phyloP scores from a whole-genome alignment of 768 basidiomycete genomes.

The Amanita pallidorosea region DNA sequence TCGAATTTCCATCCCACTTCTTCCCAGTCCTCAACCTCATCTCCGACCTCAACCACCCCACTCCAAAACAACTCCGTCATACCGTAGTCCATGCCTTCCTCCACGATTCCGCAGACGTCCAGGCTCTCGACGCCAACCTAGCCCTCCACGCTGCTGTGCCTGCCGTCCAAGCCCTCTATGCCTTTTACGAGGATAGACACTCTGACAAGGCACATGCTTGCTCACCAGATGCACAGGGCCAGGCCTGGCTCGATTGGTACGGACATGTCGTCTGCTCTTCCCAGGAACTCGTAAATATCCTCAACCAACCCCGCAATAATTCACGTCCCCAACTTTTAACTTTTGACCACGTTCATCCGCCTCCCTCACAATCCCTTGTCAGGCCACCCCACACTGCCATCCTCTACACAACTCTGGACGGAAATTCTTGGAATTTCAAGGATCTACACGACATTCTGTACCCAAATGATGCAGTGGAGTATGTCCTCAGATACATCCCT shows the following conservation, averaged over 20 bases:
- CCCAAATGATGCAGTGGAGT: constrained; percentile 44
- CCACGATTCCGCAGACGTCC: constrained; percentile 35
- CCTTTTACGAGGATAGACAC: constrained; percentile 44
- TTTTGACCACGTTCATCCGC: constrained; percentile 69
- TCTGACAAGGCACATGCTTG: constrained; percentile 6
- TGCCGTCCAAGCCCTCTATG: constrained; percentile 75
- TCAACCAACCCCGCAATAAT: constrained; percentile 25
- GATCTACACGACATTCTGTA: constrained; percentile 59
- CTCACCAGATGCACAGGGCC: constrained; percentile 17
- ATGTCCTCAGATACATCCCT: constrained; percentile 65
- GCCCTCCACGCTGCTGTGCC: constrained; percentile 73
- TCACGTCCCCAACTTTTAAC: constrained; percentile 43
- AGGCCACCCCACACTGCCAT: constrained; percentile 56
- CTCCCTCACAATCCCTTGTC: constrained; percentile 30
- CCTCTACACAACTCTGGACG: constrained; percentile 58
- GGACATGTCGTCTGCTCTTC: constrained; percentile 62
- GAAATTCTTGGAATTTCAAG: constrained; percentile 49
- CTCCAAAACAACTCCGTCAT: constrained; percentile 39
- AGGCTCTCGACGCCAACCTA: constrained; percentile 59
- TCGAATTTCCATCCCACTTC: constrained; percentile 64
- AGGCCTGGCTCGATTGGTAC: constrained; percentile 82
- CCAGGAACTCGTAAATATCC: constrained; percentile 44
- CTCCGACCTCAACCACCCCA: constrained; percentile 27
- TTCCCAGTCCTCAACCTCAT: constrained; percentile 67
- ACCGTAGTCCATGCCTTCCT: constrained; percentile 42